A percentile compares a stretch with the other conserved stretches of the same genome.
Evolutionary conservation across 352 stramenopile genomes (phyloP).

Genomic region (Phytopythium litorale): DNA sequence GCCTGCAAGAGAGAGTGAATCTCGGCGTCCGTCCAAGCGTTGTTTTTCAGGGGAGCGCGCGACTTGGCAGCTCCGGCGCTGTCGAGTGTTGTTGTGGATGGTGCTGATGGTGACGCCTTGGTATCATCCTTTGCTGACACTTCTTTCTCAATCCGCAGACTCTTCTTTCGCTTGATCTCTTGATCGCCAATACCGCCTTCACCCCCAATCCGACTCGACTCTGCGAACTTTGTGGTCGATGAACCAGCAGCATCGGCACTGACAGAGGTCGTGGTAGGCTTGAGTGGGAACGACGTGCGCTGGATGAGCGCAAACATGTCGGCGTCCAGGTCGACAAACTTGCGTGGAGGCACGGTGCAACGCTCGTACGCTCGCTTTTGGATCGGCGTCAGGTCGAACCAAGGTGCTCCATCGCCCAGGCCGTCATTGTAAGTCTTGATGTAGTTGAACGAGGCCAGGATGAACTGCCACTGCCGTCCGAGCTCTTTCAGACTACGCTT

Average conservation of each 20-base stretch:
- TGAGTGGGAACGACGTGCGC: constrained; percentile 24
- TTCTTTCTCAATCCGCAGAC: neutral
- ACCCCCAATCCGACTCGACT: neutral
- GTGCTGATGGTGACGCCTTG: neutral
- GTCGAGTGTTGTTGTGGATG: neutral
- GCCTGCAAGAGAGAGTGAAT: neutral
- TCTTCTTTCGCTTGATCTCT: neutral
- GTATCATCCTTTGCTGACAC: neutral
- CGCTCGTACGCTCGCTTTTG: constrained; percentile 38
- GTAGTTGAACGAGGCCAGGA: constrained; percentile 36
- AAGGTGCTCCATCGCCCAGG: constrained; percentile 16
- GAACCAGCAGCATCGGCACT: neutral
- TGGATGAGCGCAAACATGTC: constrained; percentile 34
- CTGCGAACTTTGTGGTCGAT: neutral
- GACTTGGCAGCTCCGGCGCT: neutral
- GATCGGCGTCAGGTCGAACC: constrained; percentile 28
- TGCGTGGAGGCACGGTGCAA: constrained; percentile 31
- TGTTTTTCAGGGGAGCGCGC: neutral
- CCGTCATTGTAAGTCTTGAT: constrained; percentile 37
- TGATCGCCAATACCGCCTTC: neutral
- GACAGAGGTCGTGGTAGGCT: neutral
- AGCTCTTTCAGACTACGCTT: constrained; percentile 24
- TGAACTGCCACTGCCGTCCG: constrained; percentile 32
- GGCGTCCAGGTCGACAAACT: constrained; percentile 35
- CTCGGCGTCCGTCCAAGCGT: neutral